A percentile compares a stretch with the other conserved stretches of the same genome.
Evolutionary conservation across 257 asterid genomes (phyloP).

Genomic region (Solanum bulbocastanum): DNA sequence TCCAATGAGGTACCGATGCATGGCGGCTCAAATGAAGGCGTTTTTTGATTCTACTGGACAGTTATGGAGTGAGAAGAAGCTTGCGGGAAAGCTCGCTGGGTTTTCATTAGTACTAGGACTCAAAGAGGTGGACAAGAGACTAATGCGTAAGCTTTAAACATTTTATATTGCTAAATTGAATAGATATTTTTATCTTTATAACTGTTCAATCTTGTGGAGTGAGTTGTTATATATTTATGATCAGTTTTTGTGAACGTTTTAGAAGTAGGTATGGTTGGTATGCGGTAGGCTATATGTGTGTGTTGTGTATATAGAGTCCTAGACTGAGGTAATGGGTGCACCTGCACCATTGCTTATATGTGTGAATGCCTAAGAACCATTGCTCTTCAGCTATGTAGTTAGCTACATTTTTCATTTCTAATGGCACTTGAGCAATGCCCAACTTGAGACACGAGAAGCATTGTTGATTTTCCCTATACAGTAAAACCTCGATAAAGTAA

Average conservation of each 20-base stretch:
- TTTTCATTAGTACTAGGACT: constrained; percentile 95
- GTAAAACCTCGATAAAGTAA: too few relatives aligned
- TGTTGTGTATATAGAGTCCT: background rate
- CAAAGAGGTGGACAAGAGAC: constrained; percentile 99
- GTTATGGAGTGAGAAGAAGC: constrained; percentile 78
- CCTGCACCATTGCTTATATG: background rate
- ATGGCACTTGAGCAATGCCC: background rate
- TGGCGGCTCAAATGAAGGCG: constrained; percentile 97
- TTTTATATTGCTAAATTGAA: background rate
- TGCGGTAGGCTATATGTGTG: background rate
- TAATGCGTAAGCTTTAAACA: constrained; percentile 61
- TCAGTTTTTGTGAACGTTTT: background rate
- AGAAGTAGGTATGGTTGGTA: background rate
- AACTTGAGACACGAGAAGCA: background rate
- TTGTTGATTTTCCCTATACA: background rate
- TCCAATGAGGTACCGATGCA: constrained; percentile 81
- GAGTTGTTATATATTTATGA: background rate
- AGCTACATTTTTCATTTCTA: background rate
- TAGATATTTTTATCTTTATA: background rate
- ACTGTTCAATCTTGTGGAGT: background rate
- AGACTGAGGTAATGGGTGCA: background rate
- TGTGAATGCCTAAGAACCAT: background rate
- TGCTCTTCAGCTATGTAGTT: background rate
- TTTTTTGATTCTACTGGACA: constrained; percentile 82
- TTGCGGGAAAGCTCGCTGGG: constrained; percentile 93